Evolutionary conservation across 106 monocot genomes (phyloP), one percentile per base, ranked within the genome.

Genomic region (Amphibolis antarctica): DNA sequence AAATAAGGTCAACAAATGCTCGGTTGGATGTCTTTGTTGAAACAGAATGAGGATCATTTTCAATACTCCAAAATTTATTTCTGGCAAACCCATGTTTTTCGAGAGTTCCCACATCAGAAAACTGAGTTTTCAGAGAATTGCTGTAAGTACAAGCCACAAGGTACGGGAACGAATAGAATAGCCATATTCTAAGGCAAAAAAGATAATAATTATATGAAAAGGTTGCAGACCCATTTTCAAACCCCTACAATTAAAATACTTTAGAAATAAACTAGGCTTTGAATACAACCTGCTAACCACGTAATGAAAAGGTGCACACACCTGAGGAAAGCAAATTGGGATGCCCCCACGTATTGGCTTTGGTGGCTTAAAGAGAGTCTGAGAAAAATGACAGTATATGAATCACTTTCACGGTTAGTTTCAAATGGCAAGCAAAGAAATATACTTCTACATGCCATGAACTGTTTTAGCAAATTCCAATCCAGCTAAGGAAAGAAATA

Each of bases 281-380:
- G 26, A n/a, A 14, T 2, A 49, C 48, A 49, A 49, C 13, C 4
- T 49, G 48, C 3, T 13, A n/a, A 49, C 15, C 48, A 49, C 27
- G 13, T 4, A 5, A 3, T 4, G 9, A 44, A 23, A 24, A 63
- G 22, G 21, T 63, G 12, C 12, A n/a, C 12, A 28, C 12, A 86
- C 89, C 73, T 90, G 90, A 68, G 86, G 82, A 71, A 86, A 90
- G 69, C 90, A 86, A 51, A 86, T 83, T 59, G 85, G 90, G 22
- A 90, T 86, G 30, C 90, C 90, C 1, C 90, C 86, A 44, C 78
- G 82, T 45, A 85, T 86, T 1, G 85, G 70, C 65, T 80, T 86
- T 64, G 90, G 80, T 36, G 78, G 78, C 62, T 83, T 86, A 62
- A 83, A 86, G 65, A 45, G 29, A 74, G 90, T 80, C 90, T 90